phyloP scores from a whole-genome alignment of 352 stramenopile genomes.

The Pythium volutum region DNA sequence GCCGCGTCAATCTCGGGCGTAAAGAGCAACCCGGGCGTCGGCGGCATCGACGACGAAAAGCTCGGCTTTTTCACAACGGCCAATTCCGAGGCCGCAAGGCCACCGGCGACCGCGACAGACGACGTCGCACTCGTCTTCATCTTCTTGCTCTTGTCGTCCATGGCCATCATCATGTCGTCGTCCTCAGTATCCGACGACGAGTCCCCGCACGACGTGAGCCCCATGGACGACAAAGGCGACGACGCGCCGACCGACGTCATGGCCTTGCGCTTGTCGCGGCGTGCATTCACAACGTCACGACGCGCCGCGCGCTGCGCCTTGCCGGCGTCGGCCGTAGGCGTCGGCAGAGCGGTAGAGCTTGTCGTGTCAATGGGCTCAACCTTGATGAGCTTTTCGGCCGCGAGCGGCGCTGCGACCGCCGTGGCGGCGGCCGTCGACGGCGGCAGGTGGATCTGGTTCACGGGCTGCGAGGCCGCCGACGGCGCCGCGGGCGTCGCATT shows the following conservation, averaged over 20 bases:
- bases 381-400: slow-evolving; percentile 52
- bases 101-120: slow-evolving; percentile 27
- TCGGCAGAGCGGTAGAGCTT: neutral
- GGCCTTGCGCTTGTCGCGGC: slow-evolving; percentile 77
- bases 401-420: slow-evolving; percentile 1
- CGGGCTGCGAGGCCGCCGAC: slow-evolving; percentile 29
- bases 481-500: neutral
- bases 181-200: slow-evolving; percentile 17
- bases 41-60: slow-evolving; percentile 17
- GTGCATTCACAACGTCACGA: slow-evolving; percentile 61
- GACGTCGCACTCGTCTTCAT: slow-evolving; percentile 71
- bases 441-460: slow-evolving; percentile 64
- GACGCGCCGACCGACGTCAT: slow-evolving; percentile 28
- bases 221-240: slow-evolving; percentile 10
- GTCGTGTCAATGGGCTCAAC: slow-evolving; percentile 42
- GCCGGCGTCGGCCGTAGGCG: slow-evolving; percentile 24
- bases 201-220: slow-evolving; percentile 16
- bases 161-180: neutral
- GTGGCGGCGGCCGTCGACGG: slow-evolving; percentile 25
- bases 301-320: slow-evolving; percentile 69
- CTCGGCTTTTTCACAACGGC: slow-evolving; percentile 5
- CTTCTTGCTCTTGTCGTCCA: slow-evolving; percentile 56
- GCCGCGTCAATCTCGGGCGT: slow-evolving; percentile 55
- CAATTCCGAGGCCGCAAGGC: slow-evolving; percentile 14
- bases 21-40: slow-evolving; percentile 26